Conservation (phyloP, 2,329 filamentous ascomycete genomes). For the Alternaria sp. region DNA sequence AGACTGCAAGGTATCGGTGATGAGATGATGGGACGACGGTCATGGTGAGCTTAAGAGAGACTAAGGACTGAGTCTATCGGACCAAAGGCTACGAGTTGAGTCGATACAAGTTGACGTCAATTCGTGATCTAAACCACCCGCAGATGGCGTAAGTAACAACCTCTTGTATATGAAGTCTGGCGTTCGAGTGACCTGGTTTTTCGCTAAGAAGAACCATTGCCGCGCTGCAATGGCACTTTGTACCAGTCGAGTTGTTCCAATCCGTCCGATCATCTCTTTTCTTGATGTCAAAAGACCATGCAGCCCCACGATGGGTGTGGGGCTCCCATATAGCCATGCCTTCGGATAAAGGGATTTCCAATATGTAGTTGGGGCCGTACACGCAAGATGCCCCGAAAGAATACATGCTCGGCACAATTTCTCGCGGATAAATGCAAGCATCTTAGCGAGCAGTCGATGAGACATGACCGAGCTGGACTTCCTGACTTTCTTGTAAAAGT, state of each 20-base stretch:
- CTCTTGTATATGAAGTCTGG: background rate
- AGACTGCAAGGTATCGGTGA: background rate
- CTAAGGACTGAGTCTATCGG: background rate
- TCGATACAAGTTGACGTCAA: background rate
- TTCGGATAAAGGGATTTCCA: background rate
- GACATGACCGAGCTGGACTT: fast-evolving
- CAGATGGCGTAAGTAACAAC: background rate
- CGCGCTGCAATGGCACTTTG: background rate
- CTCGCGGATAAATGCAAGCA: background rate
- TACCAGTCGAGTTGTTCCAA: no score
- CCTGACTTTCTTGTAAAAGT: fast-evolving
- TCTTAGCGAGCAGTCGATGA: background rate
- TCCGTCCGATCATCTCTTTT: background rate
- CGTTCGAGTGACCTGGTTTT: fast-evolving
- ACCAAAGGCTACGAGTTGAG: background rate
- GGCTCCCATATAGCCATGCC: background rate
- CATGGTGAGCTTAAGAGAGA: fast-evolving
- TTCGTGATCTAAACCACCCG: background rate
- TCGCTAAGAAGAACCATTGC: background rate
- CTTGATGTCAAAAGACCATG: background rate
- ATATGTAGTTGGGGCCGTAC: background rate
- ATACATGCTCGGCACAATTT: background rate
- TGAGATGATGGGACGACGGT: background rate
- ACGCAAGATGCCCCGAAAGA: background rate
- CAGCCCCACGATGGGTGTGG: background rate